Conservation (phyloP, 352 stramenopile genomes). For the Phytophthora lateralis region DNA sequence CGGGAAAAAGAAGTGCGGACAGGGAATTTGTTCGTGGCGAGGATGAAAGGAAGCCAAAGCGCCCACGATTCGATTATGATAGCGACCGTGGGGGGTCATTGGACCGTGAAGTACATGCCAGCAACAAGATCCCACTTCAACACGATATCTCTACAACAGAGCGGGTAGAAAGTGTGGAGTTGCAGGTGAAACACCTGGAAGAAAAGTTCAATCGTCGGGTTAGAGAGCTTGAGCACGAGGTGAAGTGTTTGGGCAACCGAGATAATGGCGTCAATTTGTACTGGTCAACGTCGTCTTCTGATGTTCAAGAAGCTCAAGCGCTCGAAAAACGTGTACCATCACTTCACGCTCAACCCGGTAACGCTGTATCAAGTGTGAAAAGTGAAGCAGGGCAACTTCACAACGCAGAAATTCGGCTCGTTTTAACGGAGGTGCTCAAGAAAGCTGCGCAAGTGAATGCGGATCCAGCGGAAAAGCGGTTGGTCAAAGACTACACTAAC, state of each 20-base stretch:
- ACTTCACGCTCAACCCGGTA: not conserved
- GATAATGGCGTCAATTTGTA: not conserved
- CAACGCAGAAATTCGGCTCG: not conserved
- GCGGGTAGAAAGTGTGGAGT: not conserved
- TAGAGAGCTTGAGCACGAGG: not conserved
- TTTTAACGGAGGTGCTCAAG: not conserved
- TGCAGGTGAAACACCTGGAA: not conserved
- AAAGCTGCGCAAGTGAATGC: not conserved
- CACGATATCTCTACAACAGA: not conserved
- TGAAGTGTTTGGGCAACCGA: not conserved
- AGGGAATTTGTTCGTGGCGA: not conserved
- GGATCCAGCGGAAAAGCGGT: conserved; percentile 7
- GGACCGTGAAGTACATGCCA: not conserved
- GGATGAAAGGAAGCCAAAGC: not conserved
- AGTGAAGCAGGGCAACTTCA: not conserved
- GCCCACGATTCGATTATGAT: not conserved
- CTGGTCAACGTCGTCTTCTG: not conserved
- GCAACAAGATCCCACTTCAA: not conserved
- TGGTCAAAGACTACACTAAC: conserved; percentile 12
- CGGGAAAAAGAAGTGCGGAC: not conserved
- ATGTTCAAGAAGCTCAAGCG: not conserved
- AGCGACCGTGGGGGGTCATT: not conserved
- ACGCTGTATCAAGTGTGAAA: not conserved
- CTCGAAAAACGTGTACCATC: not conserved
- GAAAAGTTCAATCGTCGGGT: not conserved